Base-by-base conservation (phyloP, 495 filamentous ascomycete genomes). In the Penicillium paxilli region DNA sequence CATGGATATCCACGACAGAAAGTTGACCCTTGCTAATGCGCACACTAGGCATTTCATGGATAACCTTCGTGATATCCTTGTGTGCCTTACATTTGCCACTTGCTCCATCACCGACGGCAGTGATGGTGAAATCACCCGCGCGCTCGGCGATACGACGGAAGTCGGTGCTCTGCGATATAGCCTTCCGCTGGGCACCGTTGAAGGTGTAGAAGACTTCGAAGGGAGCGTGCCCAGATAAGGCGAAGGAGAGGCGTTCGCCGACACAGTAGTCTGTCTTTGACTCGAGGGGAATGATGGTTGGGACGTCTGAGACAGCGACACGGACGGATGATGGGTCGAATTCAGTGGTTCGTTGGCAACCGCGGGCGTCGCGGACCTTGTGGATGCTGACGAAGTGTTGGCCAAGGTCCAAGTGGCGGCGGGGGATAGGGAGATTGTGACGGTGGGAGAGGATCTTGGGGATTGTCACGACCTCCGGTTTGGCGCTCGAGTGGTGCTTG, bases 191-290 rank as follows among this genome's bases (percentile, higher is more conserved):
- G 10, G 77, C 79, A 26, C 85, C 87, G 44, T 92, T 81, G 70
- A 98, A 98, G 21, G 80, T 88, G 68, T 98, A 98, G 70, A 87
- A 91, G 17, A 98, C 86, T 20, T 91, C 87, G 74, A 98, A 98
- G 2, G 94, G 94, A 23, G 90, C 84, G 47, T 87, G 84, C 26
- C 94, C 94, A 1, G 90, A 89, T 16, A 98, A 83, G 0, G 89
- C 87, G 73, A 94, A 98, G 2, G 90, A 87, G 54, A 98, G 86
- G 28, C 90, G 85, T 63, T 98, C 93, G 45, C 94, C 94, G 25
- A 98, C 92, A 73, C 94, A 98, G 76, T 95, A 96, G 72, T 98
- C 89, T 5, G 78, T 74, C 56, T 86, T 87, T n/a, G 86, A 85
- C 61, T 96, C 90, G n/a, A 96, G 79, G 8, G 87, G 81, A 46